A percentile compares a stretch with the other conserved stretches of the same genome.
phyloP scores from a whole-genome alignment of 345 rosid species.

The Camelina neglecta region DNA sequence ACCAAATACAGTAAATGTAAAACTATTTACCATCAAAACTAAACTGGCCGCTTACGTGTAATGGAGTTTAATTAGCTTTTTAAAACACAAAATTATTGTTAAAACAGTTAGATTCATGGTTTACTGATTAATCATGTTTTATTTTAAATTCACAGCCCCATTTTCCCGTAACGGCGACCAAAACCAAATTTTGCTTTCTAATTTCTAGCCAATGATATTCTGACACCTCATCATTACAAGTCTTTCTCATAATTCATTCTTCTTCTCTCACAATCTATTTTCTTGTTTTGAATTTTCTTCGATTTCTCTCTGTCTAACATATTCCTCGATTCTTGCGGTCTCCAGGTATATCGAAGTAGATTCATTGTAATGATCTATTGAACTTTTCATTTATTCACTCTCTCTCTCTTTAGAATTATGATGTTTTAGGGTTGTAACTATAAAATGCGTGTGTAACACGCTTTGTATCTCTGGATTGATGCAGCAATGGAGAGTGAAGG shows the following conservation, averaged over 20 bases:
- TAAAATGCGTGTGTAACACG: slow-evolving; percentile 15
- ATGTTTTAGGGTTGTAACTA: neutral
- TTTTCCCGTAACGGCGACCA: neutral
- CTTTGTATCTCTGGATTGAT: slow-evolving; percentile 12
- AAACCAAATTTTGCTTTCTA: neutral
- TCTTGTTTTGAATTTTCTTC: slow-evolving; percentile 15
- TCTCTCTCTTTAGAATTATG: neutral
- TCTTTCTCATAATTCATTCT: neutral
- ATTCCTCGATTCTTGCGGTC: slow-evolving; percentile 21
- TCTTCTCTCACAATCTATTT: slow-evolving; percentile 10
- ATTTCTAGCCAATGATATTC: slow-evolving; percentile 8
- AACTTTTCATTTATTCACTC: neutral
- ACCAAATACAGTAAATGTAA: neutral
- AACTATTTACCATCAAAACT: neutral
- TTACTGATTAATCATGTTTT: slow-evolving; percentile 6
- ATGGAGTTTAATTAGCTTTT: slow-evolving; percentile 23
- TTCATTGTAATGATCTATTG: neutral
- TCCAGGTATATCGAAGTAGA: slow-evolving; percentile 31
- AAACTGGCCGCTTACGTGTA: neutral
- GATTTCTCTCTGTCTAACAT: neutral
- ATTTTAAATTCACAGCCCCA: neutral
- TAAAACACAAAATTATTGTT: neutral
- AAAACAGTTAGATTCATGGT: slow-evolving; percentile 24
- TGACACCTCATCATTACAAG: slow-evolving; percentile 26
- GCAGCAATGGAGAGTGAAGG: slow-evolving; percentile 57